These are phyloP conservation scores for Mycena indigotica DNA, from an alignment of 768 basidiomycete species.

Conservation along the genomic window DNA sequence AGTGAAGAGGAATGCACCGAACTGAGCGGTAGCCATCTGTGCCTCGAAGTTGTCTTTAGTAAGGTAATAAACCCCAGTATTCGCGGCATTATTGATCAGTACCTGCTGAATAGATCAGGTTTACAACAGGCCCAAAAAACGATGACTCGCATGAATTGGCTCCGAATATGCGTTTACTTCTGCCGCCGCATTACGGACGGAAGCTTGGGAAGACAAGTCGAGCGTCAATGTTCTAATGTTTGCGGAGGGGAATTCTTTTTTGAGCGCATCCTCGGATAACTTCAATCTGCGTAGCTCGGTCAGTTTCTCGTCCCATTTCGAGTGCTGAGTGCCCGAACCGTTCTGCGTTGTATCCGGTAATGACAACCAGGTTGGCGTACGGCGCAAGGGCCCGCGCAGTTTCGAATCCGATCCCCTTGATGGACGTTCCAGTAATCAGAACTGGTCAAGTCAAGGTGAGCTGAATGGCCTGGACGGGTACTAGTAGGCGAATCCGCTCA, in stretches of 20 bases:
- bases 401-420: slow-evolving; percentile 5
- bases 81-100: background rate
- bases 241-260: background rate
- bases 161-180: slow-evolving; percentile 3
- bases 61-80: background rate
- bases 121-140: background rate
- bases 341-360: slow-evolving; percentile 5
- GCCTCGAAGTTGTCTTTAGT: slow-evolving; percentile 2
- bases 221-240: slow-evolving; percentile 1
- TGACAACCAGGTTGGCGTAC: slow-evolving; percentile 3
- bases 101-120: background rate
- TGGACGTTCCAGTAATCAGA: slow-evolving; percentile 7
- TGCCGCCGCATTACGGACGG: slow-evolving; percentile 1
- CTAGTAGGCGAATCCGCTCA: background rate
- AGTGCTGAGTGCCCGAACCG: background rate
- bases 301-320: background rate
- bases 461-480: background rate
- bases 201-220: slow-evolving; percentile 4
- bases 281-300: background rate
- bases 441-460: background rate
- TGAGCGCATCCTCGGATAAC: slow-evolving; percentile 2
- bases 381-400: slow-evolving; percentile 2
- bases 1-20: slow-evolving; percentile 8
- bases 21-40: slow-evolving; percentile 3
- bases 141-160: slow-evolving; percentile 1